Conservation (phyloP, 495 filamentous ascomycete species). For the Diplogelasinospora grovesii region DNA sequence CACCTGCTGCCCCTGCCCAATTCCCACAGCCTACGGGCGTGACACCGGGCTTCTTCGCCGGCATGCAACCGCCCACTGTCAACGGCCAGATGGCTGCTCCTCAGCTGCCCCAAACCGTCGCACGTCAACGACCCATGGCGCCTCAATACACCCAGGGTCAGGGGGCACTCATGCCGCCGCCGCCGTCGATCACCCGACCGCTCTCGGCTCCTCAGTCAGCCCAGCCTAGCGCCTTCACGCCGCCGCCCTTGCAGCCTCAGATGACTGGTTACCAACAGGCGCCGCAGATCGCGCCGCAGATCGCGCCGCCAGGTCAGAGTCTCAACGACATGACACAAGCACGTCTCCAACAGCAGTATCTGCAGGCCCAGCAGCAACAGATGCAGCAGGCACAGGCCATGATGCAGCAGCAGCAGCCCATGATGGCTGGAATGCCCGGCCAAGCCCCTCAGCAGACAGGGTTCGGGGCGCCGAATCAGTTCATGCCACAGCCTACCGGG, state of each 20-base stretch:
- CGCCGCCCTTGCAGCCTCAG: slow-evolving; percentile 75
- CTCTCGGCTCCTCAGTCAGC: slow-evolving; percentile 84
- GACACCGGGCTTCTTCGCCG: slow-evolving; percentile 44
- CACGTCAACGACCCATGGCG: slow-evolving; percentile 68
- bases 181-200: slow-evolving; percentile 73
- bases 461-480: slow-evolving; percentile 49
- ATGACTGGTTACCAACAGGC: slow-evolving; percentile 71
- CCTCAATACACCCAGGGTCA: slow-evolving; percentile 53
- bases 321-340: slow-evolving; percentile 64
- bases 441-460: slow-evolving; percentile 51
- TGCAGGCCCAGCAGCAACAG: slow-evolving; percentile 19
- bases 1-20: slow-evolving; percentile 42
- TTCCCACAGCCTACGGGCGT: slow-evolving; percentile 46
- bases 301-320: slow-evolving; percentile 70
- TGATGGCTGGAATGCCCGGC: slow-evolving; percentile 35
- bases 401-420: slow-evolving; percentile 36
- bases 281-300: too few relatives aligned
- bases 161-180: slow-evolving; percentile 64
- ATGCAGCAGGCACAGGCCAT: slow-evolving; percentile 36
- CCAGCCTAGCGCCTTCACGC: slow-evolving; percentile 64
- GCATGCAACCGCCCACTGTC: slow-evolving; percentile 28
- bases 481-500: slow-evolving; percentile 41
- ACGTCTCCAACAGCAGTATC: slow-evolving; percentile 53
- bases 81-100: slow-evolving; percentile 33
- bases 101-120: slow-evolving; percentile 30